Conservation (phyloP, 225 moss, liverwort and hornwort species). For the Thuidium tamariscinum region DNA sequence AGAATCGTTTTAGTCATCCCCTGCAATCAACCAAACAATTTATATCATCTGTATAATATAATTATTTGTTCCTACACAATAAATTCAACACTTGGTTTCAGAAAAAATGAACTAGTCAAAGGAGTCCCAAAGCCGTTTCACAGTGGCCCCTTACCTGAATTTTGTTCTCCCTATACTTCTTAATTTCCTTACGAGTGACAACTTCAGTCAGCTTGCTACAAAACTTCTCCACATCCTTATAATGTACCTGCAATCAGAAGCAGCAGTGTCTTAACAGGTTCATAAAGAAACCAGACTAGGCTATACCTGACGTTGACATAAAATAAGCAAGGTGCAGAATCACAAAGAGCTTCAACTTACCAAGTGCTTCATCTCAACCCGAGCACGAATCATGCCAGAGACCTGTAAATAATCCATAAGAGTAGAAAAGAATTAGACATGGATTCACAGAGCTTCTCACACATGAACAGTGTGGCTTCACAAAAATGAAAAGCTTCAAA, state of each 20-base stretch:
- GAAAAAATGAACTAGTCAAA: not conserved
- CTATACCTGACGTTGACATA: not conserved
- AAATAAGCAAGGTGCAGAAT: not conserved
- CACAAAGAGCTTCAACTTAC: not conserved
- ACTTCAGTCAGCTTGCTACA: conserved; percentile 37
- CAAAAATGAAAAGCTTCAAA: not conserved
- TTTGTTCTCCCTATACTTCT: conserved; percentile 31
- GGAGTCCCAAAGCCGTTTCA: not conserved
- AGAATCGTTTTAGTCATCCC: conserved; percentile 25
- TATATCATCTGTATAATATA: not conserved
- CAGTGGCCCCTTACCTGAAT: conserved; percentile 6
- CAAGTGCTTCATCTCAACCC: conserved; percentile 22
- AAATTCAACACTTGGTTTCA: not conserved
- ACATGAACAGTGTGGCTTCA: not conserved
- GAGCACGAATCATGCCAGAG: conserved; percentile 23
- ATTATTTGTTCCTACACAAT: not conserved
- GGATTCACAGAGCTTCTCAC: not conserved
- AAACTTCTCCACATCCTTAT: conserved; percentile 29
- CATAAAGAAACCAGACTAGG: not conserved
- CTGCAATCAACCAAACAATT: conserved; percentile 6
- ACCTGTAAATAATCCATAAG: conserved; percentile 2
- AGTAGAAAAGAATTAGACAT: not conserved
- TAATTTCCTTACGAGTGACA: conserved; percentile 34
- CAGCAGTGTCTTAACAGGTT: not conserved
- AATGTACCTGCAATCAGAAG: conserved; percentile 14